A percentile compares a stretch with the other conserved stretches of the same genome.
Conservation (phyloP, 768 basidiomycete species). For the Tricholoma sp. region DNA sequence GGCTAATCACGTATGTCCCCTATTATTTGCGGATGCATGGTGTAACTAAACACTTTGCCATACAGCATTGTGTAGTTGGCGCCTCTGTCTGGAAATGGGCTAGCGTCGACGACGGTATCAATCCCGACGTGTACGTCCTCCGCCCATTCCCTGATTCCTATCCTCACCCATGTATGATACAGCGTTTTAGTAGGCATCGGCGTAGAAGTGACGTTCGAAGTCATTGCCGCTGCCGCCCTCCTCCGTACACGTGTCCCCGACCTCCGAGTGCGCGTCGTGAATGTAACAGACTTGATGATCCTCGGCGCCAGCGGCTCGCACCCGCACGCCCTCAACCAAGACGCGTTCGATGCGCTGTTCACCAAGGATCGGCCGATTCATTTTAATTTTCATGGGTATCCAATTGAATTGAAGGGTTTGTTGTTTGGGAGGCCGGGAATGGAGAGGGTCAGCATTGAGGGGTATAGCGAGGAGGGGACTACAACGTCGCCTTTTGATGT, state of each 20-base stretch:
- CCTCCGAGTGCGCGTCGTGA: conserved; percentile 81
- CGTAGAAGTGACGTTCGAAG: conserved; percentile 84
- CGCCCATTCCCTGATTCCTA: conserved; percentile 20
- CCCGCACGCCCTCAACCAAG: conserved; percentile 64
- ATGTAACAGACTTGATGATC: conserved; percentile 88
- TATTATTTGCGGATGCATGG: neutral
- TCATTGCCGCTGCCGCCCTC: conserved; percentile 79
- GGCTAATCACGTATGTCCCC: conserved; percentile 48
- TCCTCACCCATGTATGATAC: conserved; percentile 12
- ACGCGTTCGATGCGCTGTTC: conserved; percentile 66
- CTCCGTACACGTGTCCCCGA: conserved; percentile 64
- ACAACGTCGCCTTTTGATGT: conserved; percentile 82
- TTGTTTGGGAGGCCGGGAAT: conserved; percentile 50
- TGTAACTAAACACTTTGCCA: no score
- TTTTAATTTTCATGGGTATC: conserved; percentile 84
- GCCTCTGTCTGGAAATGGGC: conserved; percentile 84
- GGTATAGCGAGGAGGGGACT: conserved; percentile 61
- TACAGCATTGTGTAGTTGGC: conserved; percentile 78
- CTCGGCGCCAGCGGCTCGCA: conserved; percentile 64
- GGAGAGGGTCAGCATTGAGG: conserved; percentile 50
- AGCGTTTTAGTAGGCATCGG: conserved; percentile 84
- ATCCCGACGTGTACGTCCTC: conserved; percentile 61
- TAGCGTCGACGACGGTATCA: conserved; percentile 63
- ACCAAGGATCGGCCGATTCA: conserved; percentile 63
- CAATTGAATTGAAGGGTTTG: conserved; percentile 64